A percentile compares a stretch with the other conserved stretches of the same genome.
These are phyloP conservation scores for Penicillium cosmopolitanum DNA, from an alignment of 495 filamentous ascomycete species.

Conservation along the genomic window DNA sequence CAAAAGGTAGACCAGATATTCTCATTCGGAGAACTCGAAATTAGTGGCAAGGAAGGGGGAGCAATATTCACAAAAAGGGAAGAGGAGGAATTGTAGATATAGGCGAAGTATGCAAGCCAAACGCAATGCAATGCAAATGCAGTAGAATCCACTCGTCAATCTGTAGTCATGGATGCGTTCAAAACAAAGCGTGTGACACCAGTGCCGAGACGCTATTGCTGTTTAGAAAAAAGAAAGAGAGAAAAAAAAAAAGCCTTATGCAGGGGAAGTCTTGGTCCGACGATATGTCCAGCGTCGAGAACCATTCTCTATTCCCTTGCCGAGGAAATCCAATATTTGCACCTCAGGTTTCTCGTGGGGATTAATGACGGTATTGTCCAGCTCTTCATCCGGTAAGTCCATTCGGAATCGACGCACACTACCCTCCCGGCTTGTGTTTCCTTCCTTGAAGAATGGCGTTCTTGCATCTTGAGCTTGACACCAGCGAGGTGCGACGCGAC, in stretches of 20 bases:
- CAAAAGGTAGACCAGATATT: neutral
- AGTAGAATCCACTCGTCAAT: conserved; percentile 11
- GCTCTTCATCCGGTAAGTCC: conserved; percentile 46
- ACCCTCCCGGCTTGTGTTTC: conserved; percentile 44
- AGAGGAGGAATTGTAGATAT: neutral
- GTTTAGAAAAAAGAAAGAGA: neutral
- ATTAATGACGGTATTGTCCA: neutral
- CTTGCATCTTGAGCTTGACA: conserved; percentile 36
- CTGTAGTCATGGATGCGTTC: conserved; percentile 7
- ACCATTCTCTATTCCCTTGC: conserved; percentile 1
- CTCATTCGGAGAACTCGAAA: neutral
- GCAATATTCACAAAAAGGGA: conserved; percentile 5
- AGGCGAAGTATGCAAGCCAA: conserved; percentile 6
- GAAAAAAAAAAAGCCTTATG: conserved; percentile 1
- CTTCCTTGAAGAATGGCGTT: conserved; percentile 48
- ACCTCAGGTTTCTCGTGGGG: conserved; percentile 9
- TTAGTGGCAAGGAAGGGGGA: conserved; percentile 2
- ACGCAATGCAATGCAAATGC: conserved; percentile 22
- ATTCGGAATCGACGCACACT: conserved; percentile 55
- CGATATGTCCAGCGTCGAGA: conserved; percentile 25
- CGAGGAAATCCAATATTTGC: conserved; percentile 13
- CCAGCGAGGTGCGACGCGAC: conserved; percentile 47
- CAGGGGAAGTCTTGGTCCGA: conserved; percentile 21
- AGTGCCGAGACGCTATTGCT: conserved; percentile 3
- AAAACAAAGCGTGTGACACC: conserved; percentile 5